Evolutionary conservation across 2,329 filamentous ascomycete genomes (phyloP).

Genomic region (Pseudogymnoascus sp.): DNA sequence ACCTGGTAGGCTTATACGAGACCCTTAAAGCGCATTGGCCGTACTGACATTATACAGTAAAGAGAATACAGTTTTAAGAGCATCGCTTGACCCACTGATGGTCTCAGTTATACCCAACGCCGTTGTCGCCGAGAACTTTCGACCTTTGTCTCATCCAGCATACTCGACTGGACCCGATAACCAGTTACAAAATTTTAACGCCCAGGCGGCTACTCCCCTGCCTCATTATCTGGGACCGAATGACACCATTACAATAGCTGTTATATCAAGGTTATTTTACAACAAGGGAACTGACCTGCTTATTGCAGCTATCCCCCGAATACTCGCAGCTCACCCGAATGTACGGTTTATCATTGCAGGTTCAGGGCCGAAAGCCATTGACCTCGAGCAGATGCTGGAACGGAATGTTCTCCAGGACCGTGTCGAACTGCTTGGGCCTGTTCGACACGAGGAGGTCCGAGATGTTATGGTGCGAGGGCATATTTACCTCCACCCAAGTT

Average conservation of each 20-base stretch:
- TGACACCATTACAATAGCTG: slow-evolving; percentile 89
- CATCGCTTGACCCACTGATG: slow-evolving; percentile 90
- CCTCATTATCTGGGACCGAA: slow-evolving; percentile 67
- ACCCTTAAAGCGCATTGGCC: background rate
- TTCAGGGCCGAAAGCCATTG: slow-evolving; percentile 91
- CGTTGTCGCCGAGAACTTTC: slow-evolving; percentile 92
- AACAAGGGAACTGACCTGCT: slow-evolving; percentile 97
- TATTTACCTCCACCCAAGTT: slow-evolving; percentile 88
- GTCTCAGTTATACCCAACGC: slow-evolving; percentile 98
- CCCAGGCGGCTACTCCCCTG: slow-evolving; percentile 38
- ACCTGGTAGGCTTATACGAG: slow-evolving; percentile 61
- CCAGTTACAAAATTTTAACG: slow-evolving; percentile 28
- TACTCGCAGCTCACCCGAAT: slow-evolving; percentile 80
- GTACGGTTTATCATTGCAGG: slow-evolving; percentile 96
- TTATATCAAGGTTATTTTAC: slow-evolving; percentile 95
- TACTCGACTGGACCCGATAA: slow-evolving; percentile 24
- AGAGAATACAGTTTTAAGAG: slow-evolving; percentile 92
- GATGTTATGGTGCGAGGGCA: slow-evolving; percentile 97
- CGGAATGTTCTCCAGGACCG: slow-evolving; percentile 88
- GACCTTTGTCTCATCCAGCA: slow-evolving; percentile 51
- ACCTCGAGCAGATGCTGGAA: slow-evolving; percentile 97
- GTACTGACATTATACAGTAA: slow-evolving; percentile 51
- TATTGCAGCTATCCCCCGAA: slow-evolving; percentile 91
- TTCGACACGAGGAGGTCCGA: slow-evolving; percentile 91
- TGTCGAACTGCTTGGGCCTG: slow-evolving; percentile 82